phyloP scores from a whole-genome alignment of 2,329 filamentous ascomycete genomes.

The Teratosphaeria nubilosa region DNA sequence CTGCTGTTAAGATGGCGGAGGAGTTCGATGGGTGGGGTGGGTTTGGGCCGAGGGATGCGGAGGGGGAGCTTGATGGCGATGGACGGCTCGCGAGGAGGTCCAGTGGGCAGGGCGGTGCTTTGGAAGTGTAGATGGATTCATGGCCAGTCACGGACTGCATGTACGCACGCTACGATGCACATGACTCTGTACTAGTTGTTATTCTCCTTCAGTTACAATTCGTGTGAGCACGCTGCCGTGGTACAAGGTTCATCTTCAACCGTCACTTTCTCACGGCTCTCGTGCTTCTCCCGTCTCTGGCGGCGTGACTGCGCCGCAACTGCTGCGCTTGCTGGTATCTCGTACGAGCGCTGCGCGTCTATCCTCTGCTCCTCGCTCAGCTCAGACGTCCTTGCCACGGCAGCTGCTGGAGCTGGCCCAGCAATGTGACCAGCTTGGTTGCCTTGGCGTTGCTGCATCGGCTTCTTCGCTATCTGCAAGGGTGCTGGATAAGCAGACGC shows the following conservation, averaged over 20 bases:
- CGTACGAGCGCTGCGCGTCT: background rate
- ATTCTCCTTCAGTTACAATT: too few species aligned
- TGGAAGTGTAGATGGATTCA: background rate
- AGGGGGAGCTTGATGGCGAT: conserved; percentile 5
- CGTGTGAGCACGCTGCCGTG: too few species aligned
- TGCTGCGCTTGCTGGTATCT: background rate
- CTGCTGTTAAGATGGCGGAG: conserved; percentile 62
- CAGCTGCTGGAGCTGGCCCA: background rate
- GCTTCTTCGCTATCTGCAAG: background rate
- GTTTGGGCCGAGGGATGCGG: conserved; percentile 23
- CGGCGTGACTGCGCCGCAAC: background rate
- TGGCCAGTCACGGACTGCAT: background rate
- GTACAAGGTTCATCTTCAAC: too few species aligned
- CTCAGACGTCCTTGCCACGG: background rate
- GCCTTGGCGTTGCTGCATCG: background rate
- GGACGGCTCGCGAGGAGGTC: conserved; percentile 7
- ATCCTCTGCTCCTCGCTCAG: background rate
- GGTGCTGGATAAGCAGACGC: background rate
- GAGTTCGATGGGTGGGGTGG: conserved; percentile 61
- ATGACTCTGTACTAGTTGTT: background rate
- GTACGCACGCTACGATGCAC: background rate
- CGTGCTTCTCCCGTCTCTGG: background rate
- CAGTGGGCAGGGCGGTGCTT: conserved; percentile 8
- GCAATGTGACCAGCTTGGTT: background rate
- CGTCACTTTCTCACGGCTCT: background rate